Base-by-base conservation (phyloP, 176 grass and related monocot species). In the Eremochloa ophiuroides region DNA sequence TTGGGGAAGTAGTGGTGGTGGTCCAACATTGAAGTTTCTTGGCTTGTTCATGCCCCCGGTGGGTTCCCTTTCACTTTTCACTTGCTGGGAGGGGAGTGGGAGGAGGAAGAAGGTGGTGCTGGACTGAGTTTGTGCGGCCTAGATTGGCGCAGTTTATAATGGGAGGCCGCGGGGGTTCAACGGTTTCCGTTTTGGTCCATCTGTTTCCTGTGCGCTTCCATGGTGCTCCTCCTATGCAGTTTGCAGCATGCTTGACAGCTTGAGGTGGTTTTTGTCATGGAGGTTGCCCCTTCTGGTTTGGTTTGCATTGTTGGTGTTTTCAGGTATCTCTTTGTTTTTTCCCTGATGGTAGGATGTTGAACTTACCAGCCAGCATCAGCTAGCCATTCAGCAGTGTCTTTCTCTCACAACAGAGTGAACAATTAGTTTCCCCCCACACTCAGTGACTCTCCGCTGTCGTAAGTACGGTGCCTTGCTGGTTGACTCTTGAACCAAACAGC, bases 21-120 rank as follows among this genome's bases (percentile, higher is more conserved):
- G 34, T 89, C 87, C 77, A 89, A 85, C 41, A 2, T n/a, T n/a
- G n/a, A n/a, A n/a, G 66, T 23, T 56, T 62, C 56, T 13, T 46
- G 20, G 14, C 4, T 84, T 0, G 18, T 17, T 50, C 35, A 23
- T 17, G 23, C 38, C 25, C 25, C 53, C 35, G 65, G 66, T 55
- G 25, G 16, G 8, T 7, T 55, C 7, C 18, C 29, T 72, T 30
- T 44, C 28, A 4, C 75, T 84, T 40, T 48, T 28, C 66, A 55
- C 46, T 27, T 20, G 53, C 61, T 74, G 48, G 60, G 10, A 78
- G 8, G 20, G 50, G 50, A n/a, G 7, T 1, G 26, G 26, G 31
- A 39, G 62, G 69, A 51, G 39, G 64, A 72, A 11, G 39, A 60
- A 29, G 74, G 46, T 13, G 17, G 43, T 5, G 17, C 40, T 51